Base-by-base conservation (phyloP, 2,329 filamentous ascomycete genomes). In the Aureobasidium sp. region DNA sequence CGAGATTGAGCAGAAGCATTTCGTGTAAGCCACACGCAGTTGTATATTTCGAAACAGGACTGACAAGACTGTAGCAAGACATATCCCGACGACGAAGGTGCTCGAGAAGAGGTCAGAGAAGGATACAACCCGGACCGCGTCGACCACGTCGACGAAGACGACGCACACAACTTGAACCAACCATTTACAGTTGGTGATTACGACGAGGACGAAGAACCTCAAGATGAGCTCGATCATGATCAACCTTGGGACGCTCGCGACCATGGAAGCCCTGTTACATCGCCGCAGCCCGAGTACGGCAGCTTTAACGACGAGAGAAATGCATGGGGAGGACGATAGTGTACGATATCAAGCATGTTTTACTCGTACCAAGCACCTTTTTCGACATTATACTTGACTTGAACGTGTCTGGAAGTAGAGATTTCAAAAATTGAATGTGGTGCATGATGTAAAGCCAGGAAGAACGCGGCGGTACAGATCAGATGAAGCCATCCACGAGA, bases 1-100 rank as follows among this genome's bases (percentile, higher is more conserved):
- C 64, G 77, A 79, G 53, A 75, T 75, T 10, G 77, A 82, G 63
- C 73, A 78, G 19, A 81, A 78, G 65, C 79, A 81, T 62, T 84
- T 78, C 70, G 76, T 84, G 76, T 80, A 73, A 72, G 78, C 72
- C n/a, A 13, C 15, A 17, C 13, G 13, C 0, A 21, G 9, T 19
- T 17, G 13, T 25, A 11, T 23, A 5, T n/a, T 10, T 35, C 10
- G 15, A 17, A 31, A 9, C 21, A 33, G 33, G 19, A n/a, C 45
- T 51, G 35, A 45, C 29, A 37, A 4, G 15, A 7, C 13, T 25
- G 8, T 10, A 63, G 59, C 25, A 66, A 83, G 75, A 63, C 77
- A 70, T 82, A 79, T 63, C 74, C 74, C 0, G 53, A 57, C 6
- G 73, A 75, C 31, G 70, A 77, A 19, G 73, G 74, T 35, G 74